These are phyloP conservation scores for Botrytis porri DNA, from an alignment of 2,329 filamentous ascomycete species.

Conservation along the genomic window DNA sequence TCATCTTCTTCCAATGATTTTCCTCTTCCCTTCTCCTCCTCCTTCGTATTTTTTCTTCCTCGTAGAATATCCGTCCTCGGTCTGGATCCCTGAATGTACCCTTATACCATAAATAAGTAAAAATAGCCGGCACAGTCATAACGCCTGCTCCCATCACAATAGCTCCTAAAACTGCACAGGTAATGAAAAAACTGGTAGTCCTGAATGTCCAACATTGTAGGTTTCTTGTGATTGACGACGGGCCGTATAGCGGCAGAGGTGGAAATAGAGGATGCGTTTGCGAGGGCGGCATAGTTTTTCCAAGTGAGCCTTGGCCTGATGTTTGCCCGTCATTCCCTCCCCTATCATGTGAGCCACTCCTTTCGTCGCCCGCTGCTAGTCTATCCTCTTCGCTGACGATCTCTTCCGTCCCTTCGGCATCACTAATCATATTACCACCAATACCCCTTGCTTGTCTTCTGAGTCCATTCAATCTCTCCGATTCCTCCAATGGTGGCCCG, in stretches of 20 bases:
- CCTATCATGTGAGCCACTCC: constrained; percentile 20
- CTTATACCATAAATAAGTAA: constrained; percentile 49
- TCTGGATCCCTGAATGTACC: constrained; percentile 60
- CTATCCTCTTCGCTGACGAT: constrained; percentile 34
- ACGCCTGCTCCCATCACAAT: constrained; percentile 74
- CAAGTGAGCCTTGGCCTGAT: constrained; percentile 47
- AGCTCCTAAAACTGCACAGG: constrained; percentile 70
- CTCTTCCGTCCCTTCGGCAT: constrained; percentile 36
- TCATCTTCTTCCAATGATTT: constrained; percentile 56
- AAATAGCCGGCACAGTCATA: constrained; percentile 57
- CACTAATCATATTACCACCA: constrained; percentile 38
- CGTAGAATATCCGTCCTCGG: constrained; percentile 62
- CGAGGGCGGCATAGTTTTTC: constrained; percentile 56
- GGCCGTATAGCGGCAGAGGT: constrained; percentile 76
- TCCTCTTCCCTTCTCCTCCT: constrained; percentile 56
- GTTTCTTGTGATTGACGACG: constrained; percentile 62
- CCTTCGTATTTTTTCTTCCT: constrained; percentile 65
- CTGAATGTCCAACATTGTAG: constrained; percentile 66
- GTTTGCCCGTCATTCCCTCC: constrained; percentile 39
- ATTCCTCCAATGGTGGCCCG: constrained; percentile 66
- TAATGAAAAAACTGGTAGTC: constrained; percentile 69
- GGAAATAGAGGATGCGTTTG: constrained; percentile 81
- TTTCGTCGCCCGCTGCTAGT: constrained; percentile 7
- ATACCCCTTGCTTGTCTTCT: constrained; percentile 47
- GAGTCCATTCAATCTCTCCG: constrained; percentile 64